Conservation (phyloP, 2,329 filamentous ascomycete genomes). For the Colletotrichum trifolii region DNA sequence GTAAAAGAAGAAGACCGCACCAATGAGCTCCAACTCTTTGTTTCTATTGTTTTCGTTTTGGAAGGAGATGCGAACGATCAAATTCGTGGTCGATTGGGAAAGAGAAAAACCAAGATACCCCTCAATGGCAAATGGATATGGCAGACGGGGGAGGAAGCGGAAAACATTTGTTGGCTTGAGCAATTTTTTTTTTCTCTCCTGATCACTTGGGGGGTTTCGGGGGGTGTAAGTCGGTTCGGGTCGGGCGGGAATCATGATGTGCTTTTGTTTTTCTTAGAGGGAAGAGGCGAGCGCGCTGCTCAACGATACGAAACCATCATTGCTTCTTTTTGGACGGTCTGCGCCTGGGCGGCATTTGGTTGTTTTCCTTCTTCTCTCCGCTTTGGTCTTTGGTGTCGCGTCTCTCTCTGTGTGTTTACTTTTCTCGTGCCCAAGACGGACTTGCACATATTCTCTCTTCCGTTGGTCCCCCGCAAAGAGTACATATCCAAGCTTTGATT, state of each 20-base stretch:
- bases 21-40: background rate
- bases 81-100: no score
- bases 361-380: background rate
- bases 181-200: no score
- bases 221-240: background rate
- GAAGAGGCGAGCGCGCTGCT: slow-evolving; percentile 35
- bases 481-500: no score
- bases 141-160: no score
- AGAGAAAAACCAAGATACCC: slow-evolving; percentile 1
- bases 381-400: background rate
- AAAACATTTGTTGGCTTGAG: no score
- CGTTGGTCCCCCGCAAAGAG: no score
- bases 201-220: no score
- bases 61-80: background rate
- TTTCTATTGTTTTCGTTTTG: background rate
- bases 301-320: slow-evolving; percentile 23
- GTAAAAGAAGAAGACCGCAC: slow-evolving; percentile 18
- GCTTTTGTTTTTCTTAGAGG: background rate
- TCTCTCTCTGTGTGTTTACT: no score
- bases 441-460: slow-evolving; percentile 12
- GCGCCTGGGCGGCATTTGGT: background rate
- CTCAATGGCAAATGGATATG: background rate
- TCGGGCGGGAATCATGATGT: background rate
- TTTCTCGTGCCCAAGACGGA: background rate
- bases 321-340: background rate